Percentiles rank a stretch among this genome's conserved stretches.
phyloP scores from a whole-genome alignment of 2,329 filamentous ascomycete species.

The Eutypella sp. region DNA sequence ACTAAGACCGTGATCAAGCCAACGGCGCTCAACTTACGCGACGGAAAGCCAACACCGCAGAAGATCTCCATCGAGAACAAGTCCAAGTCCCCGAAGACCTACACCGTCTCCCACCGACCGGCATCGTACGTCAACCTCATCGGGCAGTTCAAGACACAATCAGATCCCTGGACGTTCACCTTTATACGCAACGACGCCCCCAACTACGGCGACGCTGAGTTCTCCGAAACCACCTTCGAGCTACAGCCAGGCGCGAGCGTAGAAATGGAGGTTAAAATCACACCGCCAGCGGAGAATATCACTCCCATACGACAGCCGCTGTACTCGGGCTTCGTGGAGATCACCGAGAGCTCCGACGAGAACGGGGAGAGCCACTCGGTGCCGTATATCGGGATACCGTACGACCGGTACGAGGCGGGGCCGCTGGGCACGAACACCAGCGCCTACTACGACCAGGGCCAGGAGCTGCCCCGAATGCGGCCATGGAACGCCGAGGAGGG shows the following conservation, averaged over 20 bases:
- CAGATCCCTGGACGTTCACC: slow-evolving; percentile 11
- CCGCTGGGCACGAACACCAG: slow-evolving; percentile 7
- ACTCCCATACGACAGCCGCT: slow-evolving; percentile 16
- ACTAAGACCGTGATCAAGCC: slow-evolving; percentile 16
- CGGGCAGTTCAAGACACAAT: too few species aligned
- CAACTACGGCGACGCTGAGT: slow-evolving; percentile 16
- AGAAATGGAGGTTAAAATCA: slow-evolving; percentile 11
- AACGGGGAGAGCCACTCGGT: slow-evolving; percentile 13
- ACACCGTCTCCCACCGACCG: slow-evolving; percentile 17
- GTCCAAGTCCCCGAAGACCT: slow-evolving; percentile 13
- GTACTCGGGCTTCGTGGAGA: slow-evolving; percentile 20
- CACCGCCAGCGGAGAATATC: slow-evolving; percentile 11
- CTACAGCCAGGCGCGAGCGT: slow-evolving; percentile 12
- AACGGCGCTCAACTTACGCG: slow-evolving; percentile 16
- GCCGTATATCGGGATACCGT: slow-evolving; percentile 21
- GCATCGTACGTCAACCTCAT: too few species aligned
- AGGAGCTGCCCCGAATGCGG: slow-evolving; percentile 6
- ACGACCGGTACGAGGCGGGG: slow-evolving; percentile 16
- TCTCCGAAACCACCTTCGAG: slow-evolving; percentile 13
- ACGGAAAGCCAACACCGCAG: slow-evolving; percentile 10
- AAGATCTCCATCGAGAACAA: slow-evolving; percentile 22
- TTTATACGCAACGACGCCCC: slow-evolving; percentile 15
- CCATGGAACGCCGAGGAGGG: slow-evolving; percentile 4
- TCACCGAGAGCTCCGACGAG: slow-evolving; percentile 11
- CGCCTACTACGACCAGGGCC: slow-evolving; percentile 6